A percentile compares a stretch with the other conserved stretches of the same genome.
Conservation (phyloP, 495 filamentous ascomycete species). For the Lophiotrema nucula region DNA sequence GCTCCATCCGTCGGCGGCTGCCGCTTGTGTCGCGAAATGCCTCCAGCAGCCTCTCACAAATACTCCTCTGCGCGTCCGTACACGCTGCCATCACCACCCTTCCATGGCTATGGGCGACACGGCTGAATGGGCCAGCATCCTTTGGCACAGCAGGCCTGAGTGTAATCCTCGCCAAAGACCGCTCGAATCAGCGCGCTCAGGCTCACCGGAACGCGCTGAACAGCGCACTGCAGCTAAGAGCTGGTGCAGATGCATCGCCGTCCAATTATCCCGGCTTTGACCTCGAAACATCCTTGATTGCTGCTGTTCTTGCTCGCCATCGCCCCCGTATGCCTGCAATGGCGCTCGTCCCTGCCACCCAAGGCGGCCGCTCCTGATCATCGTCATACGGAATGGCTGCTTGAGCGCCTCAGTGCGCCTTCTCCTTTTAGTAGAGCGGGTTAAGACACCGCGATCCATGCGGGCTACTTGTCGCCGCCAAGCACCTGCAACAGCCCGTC, state of each 20-base stretch:
- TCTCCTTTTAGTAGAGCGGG: conserved; percentile 26
- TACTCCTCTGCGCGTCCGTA: neutral
- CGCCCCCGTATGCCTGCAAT: too few relatives aligned
- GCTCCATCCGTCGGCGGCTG: neutral
- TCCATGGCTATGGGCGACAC: neutral
- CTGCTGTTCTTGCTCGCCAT: too few relatives aligned
- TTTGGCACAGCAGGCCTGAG: conserved; percentile 27
- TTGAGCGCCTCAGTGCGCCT: too few relatives aligned
- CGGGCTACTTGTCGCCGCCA: too few relatives aligned
- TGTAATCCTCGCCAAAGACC: conserved; percentile 12
- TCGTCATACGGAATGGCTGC: conserved; percentile 21
- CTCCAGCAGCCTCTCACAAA: neutral
- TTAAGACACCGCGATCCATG: too few relatives aligned
- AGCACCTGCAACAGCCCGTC: too few relatives aligned
- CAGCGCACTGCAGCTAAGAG: conserved; percentile 35
- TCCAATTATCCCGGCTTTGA: conserved; percentile 24
- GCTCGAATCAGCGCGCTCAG: conserved; percentile 23
- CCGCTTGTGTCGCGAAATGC: too few relatives aligned
- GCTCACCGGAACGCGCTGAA: conserved; percentile 35
- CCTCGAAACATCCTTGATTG: conserved; percentile 33
- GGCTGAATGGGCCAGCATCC: too few relatives aligned
- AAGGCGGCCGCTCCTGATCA: conserved; percentile 32
- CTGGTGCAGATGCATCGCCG: too few relatives aligned
- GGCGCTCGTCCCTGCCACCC: too few relatives aligned
- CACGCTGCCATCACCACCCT: neutral